Percentiles rank a stretch among this genome's conserved stretches.
Conservation (phyloP, 2,329 filamentous ascomycete species). For the Colletotrichum incanum region DNA sequence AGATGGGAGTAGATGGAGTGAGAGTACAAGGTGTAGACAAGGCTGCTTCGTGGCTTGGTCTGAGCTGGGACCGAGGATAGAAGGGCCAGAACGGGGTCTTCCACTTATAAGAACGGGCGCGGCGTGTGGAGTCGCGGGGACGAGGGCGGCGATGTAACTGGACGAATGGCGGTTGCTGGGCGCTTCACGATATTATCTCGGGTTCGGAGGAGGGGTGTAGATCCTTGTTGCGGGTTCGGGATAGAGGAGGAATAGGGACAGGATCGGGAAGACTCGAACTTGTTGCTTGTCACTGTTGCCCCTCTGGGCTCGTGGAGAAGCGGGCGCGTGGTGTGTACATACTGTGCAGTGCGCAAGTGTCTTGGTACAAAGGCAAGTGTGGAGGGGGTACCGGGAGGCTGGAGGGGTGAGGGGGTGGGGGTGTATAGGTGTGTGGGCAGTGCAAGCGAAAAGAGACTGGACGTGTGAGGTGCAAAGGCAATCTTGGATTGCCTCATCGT, state of each 20-base stretch:
- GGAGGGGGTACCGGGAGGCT: not conserved
- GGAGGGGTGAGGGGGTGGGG: not conserved
- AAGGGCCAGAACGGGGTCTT: slow-evolving; percentile 39
- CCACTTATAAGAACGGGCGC: slow-evolving; percentile 43
- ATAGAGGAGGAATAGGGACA: slow-evolving; percentile 32
- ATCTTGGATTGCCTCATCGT: slow-evolving; percentile 40
- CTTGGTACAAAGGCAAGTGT: not conserved
- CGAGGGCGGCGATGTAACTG: slow-evolving; percentile 27
- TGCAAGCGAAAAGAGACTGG: slow-evolving; percentile 12
- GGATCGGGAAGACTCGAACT: slow-evolving; percentile 26
- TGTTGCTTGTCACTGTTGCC: slow-evolving; percentile 13
- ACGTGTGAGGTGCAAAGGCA: slow-evolving; percentile 15
- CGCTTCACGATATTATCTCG: slow-evolving; percentile 43
- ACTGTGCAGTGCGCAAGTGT: not conserved
- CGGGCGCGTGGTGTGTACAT: not conserved
- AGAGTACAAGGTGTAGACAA: slow-evolving; percentile 26
- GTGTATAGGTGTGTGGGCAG: slow-evolving; percentile 6
- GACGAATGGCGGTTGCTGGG: slow-evolving; percentile 24
- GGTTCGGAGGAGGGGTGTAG: slow-evolving; percentile 30
- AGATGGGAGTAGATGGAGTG: slow-evolving; percentile 23
- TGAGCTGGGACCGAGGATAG: slow-evolving; percentile 40
- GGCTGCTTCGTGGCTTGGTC: slow-evolving; percentile 39
- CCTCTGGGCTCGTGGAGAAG: not conserved
- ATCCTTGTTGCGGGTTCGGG: slow-evolving; percentile 38
- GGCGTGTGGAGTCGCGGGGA: slow-evolving; percentile 42